Percentiles rank a stretch among this genome's conserved stretches.
Evolutionary conservation across 75 land plant genomes (phyloP).

Genomic region (Pinus albicaulis): DNA sequence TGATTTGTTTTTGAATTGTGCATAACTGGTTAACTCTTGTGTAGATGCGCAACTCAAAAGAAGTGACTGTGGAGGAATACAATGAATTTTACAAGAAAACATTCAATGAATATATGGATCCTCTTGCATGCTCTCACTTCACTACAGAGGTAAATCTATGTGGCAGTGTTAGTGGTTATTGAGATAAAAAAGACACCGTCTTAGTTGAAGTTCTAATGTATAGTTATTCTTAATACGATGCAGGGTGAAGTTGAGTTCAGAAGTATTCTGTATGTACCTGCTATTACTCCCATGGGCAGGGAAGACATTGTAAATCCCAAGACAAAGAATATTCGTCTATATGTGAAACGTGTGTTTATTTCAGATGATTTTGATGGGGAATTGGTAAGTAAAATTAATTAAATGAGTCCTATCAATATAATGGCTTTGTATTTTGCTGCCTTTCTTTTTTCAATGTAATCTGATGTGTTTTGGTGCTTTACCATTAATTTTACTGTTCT

Average conservation of each 20-base stretch:
- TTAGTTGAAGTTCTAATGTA: neutral
- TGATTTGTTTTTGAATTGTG: neutral
- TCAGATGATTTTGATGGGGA: slow-evolving; percentile 99
- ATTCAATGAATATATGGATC: slow-evolving; percentile 91
- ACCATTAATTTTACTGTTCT: too few species aligned
- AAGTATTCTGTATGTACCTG: slow-evolving; percentile 87
- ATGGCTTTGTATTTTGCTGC: too few species aligned
- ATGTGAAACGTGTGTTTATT: slow-evolving; percentile 95
- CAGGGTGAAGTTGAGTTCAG: slow-evolving; percentile 99
- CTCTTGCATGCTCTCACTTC: slow-evolving; percentile 94
- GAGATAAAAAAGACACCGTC: neutral
- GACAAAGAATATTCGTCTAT: slow-evolving; percentile 91
- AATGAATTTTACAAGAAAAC: slow-evolving; percentile 93
- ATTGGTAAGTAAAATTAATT: slow-evolving; percentile 47
- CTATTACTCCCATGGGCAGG: slow-evolving; percentile 63
- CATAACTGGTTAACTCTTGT: neutral
- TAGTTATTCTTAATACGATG: neutral
- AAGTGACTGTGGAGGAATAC: slow-evolving; percentile 90
- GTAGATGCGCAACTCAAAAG: slow-evolving; percentile 87
- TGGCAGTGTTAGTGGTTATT: neutral
- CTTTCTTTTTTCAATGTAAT: too few species aligned
- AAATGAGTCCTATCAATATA: neutral
- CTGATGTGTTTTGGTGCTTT: too few species aligned
- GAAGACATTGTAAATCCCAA: slow-evolving; percentile 74
- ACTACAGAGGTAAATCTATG: slow-evolving; percentile 78